Conservation (phyloP, 148 eudicot species). For the Chenopodium formosanum region DNA sequence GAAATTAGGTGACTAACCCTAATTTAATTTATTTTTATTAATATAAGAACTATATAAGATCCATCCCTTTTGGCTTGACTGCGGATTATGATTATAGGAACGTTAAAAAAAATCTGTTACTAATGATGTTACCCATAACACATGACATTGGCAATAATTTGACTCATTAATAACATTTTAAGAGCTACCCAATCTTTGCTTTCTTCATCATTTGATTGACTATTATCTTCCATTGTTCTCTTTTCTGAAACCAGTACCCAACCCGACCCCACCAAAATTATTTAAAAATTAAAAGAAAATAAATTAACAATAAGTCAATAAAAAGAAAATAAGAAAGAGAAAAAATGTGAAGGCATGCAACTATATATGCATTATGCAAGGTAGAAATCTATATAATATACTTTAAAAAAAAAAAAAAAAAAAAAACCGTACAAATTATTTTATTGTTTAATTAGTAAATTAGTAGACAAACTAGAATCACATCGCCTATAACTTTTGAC, state of each 20-base stretch:
- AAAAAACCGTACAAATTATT: too few relatives aligned
- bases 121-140: constrained; percentile 17
- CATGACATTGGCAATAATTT: constrained; percentile 9
- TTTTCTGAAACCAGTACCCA: neutral
- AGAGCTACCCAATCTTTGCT: neutral
- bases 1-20: too few relatives aligned
- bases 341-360: neutral
- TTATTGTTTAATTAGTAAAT: too few relatives aligned
- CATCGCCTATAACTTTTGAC: neutral
- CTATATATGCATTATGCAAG: neutral
- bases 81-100: constrained; percentile 5
- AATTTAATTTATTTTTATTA: too few relatives aligned
- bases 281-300: too few relatives aligned
- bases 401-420: too few relatives aligned
- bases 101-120: neutral
- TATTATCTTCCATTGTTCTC: constrained; percentile 4
- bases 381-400: neutral
- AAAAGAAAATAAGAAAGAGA: too few relatives aligned
- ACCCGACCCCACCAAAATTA: neutral
- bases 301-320: too few relatives aligned
- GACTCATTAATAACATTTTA: constrained; percentile 14
- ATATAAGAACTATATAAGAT: neutral
- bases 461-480: neutral
- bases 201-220: constrained; percentile 23
- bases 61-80: constrained; percentile 11